Percentiles rank a stretch among this genome's conserved stretches.
Evolutionary conservation across 129 eudicot species (phyloP).

Genomic region (Sambucus nigra): DNA sequence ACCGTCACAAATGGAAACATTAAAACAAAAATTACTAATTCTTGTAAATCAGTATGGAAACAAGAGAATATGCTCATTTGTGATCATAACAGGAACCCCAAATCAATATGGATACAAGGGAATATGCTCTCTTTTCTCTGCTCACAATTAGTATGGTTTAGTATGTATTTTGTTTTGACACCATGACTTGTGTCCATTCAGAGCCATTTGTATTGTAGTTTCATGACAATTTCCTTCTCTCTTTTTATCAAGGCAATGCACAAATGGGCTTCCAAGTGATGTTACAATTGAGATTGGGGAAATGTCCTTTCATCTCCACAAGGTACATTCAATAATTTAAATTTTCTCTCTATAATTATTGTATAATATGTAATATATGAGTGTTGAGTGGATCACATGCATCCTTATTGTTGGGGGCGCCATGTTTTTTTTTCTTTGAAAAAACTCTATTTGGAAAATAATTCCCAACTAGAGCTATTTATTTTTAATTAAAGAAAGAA

Average conservation of each 20-base stretch:
- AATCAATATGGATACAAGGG: background rate
- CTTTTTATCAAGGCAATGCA: conserved; percentile 56
- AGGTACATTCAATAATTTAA: conserved; percentile 29
- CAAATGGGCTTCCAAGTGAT: conserved; percentile 76
- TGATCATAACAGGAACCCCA: too few species aligned
- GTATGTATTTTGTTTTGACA: conserved; percentile 1
- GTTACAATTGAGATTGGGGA: conserved; percentile 70
- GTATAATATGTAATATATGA: too few species aligned
- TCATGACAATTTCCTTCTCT: background rate
- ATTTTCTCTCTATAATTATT: background rate
- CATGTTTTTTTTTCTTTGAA: too few species aligned
- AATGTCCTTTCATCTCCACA: conserved; percentile 69
- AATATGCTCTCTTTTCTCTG: background rate
- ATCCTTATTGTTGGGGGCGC: too few species aligned
- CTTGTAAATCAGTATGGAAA: background rate
- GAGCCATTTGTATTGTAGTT: background rate
- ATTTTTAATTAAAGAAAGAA: too few species aligned
- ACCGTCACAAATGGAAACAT: too few species aligned
- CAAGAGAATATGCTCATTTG: too few species aligned
- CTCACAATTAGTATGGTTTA: background rate
- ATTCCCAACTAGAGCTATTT: too few species aligned
- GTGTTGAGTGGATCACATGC: too few species aligned
- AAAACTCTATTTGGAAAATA: too few species aligned
- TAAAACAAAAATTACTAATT: background rate
- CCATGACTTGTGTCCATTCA: background rate